These are phyloP conservation scores for Pascua guehoae DNA, from an alignment of 1,284 basidiomycete species.

Conservation along the genomic window DNA sequence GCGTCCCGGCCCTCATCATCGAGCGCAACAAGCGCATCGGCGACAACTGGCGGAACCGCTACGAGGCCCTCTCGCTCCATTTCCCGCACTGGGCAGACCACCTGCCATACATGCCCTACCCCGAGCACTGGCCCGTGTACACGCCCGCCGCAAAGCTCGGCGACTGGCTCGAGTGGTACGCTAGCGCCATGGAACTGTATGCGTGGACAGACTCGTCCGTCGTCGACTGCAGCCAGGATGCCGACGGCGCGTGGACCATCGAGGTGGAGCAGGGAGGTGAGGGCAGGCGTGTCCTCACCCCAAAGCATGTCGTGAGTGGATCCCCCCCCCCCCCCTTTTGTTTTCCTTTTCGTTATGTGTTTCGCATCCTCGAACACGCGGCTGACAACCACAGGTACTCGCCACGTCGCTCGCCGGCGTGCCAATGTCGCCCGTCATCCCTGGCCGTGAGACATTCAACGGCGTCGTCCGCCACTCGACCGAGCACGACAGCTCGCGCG, in stretches of 20 bases:
- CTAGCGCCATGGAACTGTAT: slow-evolving; percentile 33
- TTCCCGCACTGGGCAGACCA: slow-evolving; percentile 56
- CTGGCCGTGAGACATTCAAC: slow-evolving; percentile 53
- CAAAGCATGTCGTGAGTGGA: slow-evolving; percentile 42
- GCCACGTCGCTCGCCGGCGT: slow-evolving; percentile 30
- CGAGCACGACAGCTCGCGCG: slow-evolving; percentile 53
- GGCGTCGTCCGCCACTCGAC: slow-evolving; percentile 56
- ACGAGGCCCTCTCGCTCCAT: slow-evolving; percentile 61
- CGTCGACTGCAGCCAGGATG: slow-evolving; percentile 50
- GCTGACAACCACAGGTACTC: slow-evolving; percentile 3
- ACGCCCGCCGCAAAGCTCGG: slow-evolving; percentile 54
- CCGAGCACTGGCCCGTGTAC: slow-evolving; percentile 59
- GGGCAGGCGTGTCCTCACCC: slow-evolving; percentile 52
- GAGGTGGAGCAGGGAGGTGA: slow-evolving; percentile 50
- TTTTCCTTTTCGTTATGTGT: too few species aligned
- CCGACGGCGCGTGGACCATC: slow-evolving; percentile 55
- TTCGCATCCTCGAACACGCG: too few species aligned
- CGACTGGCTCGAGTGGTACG: slow-evolving; percentile 39
- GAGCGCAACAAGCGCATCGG: slow-evolving; percentile 47
- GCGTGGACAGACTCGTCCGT: slow-evolving; percentile 52
- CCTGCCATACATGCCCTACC: slow-evolving; percentile 53
- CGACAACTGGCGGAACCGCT: slow-evolving; percentile 53
- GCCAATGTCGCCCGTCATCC: slow-evolving; percentile 21
- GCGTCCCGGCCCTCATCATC: slow-evolving; percentile 44
- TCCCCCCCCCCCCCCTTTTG: too few species aligned